Percentiles rank a stretch among this genome's conserved stretches.
Evolutionary conservation across 768 basidiomycete genomes (phyloP).

Genomic region (Coprinopsis sp.): DNA sequence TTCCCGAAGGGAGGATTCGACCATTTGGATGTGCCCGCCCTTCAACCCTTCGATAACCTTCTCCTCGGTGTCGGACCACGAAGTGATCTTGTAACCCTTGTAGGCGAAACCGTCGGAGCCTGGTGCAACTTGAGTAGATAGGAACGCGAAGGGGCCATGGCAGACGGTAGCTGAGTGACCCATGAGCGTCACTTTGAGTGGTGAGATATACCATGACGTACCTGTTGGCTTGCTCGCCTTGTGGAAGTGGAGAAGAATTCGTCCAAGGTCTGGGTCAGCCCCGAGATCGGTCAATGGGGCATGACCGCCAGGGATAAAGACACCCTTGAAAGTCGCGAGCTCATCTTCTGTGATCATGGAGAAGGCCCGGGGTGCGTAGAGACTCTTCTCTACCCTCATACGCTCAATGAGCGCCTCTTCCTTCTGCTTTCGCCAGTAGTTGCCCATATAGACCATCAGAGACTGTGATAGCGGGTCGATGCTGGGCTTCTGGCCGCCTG

Average conservation of each 20-base stretch:
- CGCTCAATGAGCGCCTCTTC: neutral
- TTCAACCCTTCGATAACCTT: neutral
- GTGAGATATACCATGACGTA: neutral
- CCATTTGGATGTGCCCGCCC: neutral
- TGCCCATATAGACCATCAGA: neutral
- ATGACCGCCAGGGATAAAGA: neutral
- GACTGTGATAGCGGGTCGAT: conserved; percentile 1
- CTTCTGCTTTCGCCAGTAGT: neutral
- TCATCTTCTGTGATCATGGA: neutral
- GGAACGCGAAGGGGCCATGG: neutral
- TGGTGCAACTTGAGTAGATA: neutral
- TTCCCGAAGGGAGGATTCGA: neutral
- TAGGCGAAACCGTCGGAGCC: neutral
- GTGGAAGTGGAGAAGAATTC: conserved; percentile 1
- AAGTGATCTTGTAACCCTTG: conserved; percentile 2
- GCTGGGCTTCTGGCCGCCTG: neutral
- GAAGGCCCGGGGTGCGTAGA: neutral
- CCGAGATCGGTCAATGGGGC: conserved; percentile 2
- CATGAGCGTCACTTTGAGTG: neutral
- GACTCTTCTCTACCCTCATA: neutral
- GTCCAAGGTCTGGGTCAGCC: neutral
- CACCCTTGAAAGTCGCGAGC: neutral
- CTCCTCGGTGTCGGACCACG: neutral
- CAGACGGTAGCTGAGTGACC: neutral
- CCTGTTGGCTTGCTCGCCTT: neutral